phyloP scores from a whole-genome alignment of 73 alveolate genomes.

The Urostyla sp. region DNA sequence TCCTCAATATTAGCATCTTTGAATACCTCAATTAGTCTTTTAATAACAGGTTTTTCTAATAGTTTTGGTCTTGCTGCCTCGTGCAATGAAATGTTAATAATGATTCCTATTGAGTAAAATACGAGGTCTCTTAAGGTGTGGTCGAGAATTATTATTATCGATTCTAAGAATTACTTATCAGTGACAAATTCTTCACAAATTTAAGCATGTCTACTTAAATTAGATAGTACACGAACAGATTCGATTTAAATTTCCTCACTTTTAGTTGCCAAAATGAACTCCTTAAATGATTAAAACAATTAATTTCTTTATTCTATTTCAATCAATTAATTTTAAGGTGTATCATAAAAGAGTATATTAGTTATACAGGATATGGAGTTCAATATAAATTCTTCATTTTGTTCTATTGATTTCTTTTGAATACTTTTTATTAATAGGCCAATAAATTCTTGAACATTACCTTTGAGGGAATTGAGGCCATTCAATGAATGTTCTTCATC shows the following conservation, averaged over 20 bases:
- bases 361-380: constrained; percentile 76
- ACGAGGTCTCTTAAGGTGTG: constrained; percentile 55
- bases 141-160: constrained; percentile 45
- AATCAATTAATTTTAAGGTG: constrained; percentile 58
- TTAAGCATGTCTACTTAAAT: constrained; percentile 49
- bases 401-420: constrained; percentile 57
- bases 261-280: constrained; percentile 15
- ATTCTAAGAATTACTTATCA: constrained; percentile 41
- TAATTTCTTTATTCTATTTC: constrained; percentile 22
- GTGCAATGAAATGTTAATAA: constrained; percentile 51
- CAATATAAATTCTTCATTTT: constrained; percentile 77
- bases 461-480: constrained; percentile 17
- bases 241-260: constrained; percentile 64
- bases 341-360: constrained; percentile 76
- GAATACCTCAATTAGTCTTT: constrained; percentile 41
- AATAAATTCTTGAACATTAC: constrained; percentile 40
- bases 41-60: background rate
- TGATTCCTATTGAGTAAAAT: constrained; percentile 53
- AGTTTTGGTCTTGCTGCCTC: constrained; percentile 53
- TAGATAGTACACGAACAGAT: constrained; percentile 58
- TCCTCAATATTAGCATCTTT: constrained; percentile 67
- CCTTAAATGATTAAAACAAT: constrained; percentile 23
- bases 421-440: constrained; percentile 49
- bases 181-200: constrained; percentile 36
- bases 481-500: constrained; percentile 46